phyloP scores from a whole-genome alignment of 2,329 filamentous ascomycete genomes.

The Microdochium nivale region DNA sequence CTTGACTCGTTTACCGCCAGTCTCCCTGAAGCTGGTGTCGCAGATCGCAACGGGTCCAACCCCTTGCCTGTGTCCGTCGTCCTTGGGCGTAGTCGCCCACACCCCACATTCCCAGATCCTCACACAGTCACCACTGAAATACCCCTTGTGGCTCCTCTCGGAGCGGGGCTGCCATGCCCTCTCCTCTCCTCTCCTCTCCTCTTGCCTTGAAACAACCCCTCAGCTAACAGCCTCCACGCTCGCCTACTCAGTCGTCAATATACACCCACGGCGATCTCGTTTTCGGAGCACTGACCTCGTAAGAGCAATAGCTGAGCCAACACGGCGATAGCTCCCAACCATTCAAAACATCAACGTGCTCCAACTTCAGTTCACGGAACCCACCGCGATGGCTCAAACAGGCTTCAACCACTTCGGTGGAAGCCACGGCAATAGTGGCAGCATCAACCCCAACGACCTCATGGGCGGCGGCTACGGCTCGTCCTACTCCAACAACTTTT shows the following conservation, averaged over 20 bases:
- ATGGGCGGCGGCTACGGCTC: conserved; percentile 55
- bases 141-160: background rate
- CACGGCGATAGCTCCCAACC: no score
- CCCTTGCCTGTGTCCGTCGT: background rate
- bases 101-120: background rate
- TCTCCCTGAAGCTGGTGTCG: background rate
- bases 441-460: conserved; percentile 80
- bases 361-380: conserved; percentile 6
- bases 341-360: background rate
- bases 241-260: background rate
- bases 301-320: no score
- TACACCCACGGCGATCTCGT: background rate
- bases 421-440: conserved; percentile 42
- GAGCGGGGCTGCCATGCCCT: background rate
- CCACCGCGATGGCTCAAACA: conserved; percentile 42
- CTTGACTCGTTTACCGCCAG: background rate
- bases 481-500: conserved; percentile 62
- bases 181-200: no score
- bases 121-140: background rate
- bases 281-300: no score
- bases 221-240: background rate
- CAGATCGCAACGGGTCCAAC: background rate
- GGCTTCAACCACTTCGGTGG: conserved; percentile 47
- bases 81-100: background rate
- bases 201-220: background rate